Conservation (phyloP, 306 rosid species). For the Citrullus mucosospermus region DNA sequence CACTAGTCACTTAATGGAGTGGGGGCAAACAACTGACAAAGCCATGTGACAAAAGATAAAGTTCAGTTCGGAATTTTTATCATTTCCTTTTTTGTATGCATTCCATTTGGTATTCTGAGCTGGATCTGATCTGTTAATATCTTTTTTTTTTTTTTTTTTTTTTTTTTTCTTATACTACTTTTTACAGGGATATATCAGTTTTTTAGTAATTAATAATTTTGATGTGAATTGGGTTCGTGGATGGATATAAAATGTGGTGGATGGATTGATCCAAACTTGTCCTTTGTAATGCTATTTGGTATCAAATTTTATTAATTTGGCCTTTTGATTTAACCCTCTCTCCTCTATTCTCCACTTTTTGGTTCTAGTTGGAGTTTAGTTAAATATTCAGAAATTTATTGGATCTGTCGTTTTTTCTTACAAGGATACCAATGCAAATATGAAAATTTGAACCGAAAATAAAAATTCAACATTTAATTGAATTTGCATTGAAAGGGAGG, state of each 20-base stretch:
- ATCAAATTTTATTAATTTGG: neutral
- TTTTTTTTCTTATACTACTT: neutral
- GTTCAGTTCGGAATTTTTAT: neutral
- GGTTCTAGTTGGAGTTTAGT: neutral
- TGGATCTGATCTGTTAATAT: conserved; percentile 3
- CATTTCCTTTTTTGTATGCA: neutral
- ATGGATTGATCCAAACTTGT: neutral
- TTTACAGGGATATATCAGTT: neutral
- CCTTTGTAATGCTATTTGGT: neutral
- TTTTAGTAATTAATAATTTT: neutral
- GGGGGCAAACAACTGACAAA: conserved; percentile 4
- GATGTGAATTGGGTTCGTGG: neutral
- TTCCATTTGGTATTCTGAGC: neutral
- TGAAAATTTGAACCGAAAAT: neutral
- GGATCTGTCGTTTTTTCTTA: neutral
- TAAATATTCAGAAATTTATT: neutral
- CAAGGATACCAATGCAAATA: neutral
- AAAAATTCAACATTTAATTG: neutral
- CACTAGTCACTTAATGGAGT: neutral
- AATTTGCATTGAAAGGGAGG: neutral
- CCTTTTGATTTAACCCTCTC: neutral
- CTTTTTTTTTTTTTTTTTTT: neutral
- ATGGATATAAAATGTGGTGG: neutral
- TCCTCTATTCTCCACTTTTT: neutral
- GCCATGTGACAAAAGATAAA: conserved; percentile 8